Percentiles rank a stretch among this genome's conserved stretches.
phyloP scores from a whole-genome alignment of 768 basidiomycete species.

The Rossbeevera mucosa region DNA sequence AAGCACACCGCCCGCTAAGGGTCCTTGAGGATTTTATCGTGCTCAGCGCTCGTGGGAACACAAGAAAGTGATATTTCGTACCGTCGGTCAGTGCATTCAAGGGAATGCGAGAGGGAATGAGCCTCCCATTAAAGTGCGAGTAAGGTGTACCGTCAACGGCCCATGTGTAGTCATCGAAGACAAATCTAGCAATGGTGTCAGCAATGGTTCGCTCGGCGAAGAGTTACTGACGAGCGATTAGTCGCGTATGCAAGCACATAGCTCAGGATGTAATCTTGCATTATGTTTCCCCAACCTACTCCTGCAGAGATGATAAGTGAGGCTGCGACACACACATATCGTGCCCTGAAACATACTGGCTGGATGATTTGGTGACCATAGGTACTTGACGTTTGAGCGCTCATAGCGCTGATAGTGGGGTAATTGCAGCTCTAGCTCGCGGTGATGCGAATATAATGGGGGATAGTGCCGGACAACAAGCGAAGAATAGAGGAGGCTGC shows the following conservation, averaged over 20 bases:
- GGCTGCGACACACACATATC: not conserved
- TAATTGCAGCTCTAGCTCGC: constrained; percentile 33
- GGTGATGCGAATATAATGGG: constrained; percentile 38
- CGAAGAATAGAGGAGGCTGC: constrained; percentile 13
- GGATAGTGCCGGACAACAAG: constrained; percentile 27
- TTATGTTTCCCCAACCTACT: constrained; percentile 36
- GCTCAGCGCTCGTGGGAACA: not conserved
- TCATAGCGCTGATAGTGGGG: constrained; percentile 38
- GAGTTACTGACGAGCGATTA: constrained; percentile 32
- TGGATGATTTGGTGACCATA: constrained; percentile 47
- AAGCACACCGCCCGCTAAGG: constrained; percentile 36
- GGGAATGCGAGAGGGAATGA: constrained; percentile 37
- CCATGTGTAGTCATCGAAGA: constrained; percentile 43
- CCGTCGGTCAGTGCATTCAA: constrained; percentile 34
- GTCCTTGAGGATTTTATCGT: constrained; percentile 23
- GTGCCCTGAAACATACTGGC: not conserved
- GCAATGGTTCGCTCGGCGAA: not conserved
- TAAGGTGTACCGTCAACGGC: constrained; percentile 30
- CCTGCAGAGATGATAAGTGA: constrained; percentile 16
- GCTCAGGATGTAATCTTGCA: constrained; percentile 36
- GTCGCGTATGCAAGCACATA: constrained; percentile 32
- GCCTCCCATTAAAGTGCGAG: constrained; percentile 31
- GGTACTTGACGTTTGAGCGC: constrained; percentile 33
- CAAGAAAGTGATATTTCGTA: constrained; percentile 4
- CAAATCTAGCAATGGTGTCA: constrained; percentile 26